Conservation (phyloP, 2,329 filamentous ascomycete genomes). For the Leptosphaerulina australis region DNA sequence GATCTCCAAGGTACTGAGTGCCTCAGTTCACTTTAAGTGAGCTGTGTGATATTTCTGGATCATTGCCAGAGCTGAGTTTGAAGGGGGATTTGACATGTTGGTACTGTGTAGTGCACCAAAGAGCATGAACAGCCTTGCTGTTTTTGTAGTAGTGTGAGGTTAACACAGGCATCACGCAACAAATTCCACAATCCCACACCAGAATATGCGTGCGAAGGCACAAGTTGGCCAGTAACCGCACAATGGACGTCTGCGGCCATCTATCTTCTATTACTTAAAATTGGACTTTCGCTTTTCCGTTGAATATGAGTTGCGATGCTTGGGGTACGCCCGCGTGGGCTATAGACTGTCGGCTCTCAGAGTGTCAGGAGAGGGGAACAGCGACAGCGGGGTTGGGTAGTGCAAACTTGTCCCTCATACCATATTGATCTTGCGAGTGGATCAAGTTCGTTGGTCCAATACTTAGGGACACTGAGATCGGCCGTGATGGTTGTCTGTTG, state of each 20-base stretch:
- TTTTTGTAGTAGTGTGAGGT: not conserved
- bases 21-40: conserved; percentile 52
- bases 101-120: conserved; percentile 31
- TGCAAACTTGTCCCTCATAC: conserved; percentile 9
- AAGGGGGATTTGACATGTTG: conserved; percentile 56
- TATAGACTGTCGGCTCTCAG: conserved; percentile 6
- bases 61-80: conserved; percentile 55
- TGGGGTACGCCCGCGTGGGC: conserved; percentile 10
- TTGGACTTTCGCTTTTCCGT: conserved; percentile 5
- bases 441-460: conserved; percentile 8
- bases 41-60: conserved; percentile 51
- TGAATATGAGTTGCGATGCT: conserved; percentile 6
- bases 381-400: conserved; percentile 13
- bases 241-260: conserved; percentile 30
- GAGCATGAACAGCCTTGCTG: not conserved
- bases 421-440: conserved; percentile 10
- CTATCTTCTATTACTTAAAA: conserved; percentile 8
- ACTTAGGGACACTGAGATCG: conserved; percentile 4
- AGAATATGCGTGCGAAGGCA: conserved; percentile 58
- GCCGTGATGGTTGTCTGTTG: conserved; percentile 7
- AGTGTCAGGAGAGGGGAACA: conserved; percentile 6
- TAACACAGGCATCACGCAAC: conserved; percentile 27
- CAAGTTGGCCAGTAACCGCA: conserved; percentile 42
- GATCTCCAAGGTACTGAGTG: conserved; percentile 49
- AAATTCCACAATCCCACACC: conserved; percentile 48